Percentiles rank a stretch among this genome's conserved stretches.
Conservation (phyloP, 306 rosid genomes). For the Lagenaria siceraria region DNA sequence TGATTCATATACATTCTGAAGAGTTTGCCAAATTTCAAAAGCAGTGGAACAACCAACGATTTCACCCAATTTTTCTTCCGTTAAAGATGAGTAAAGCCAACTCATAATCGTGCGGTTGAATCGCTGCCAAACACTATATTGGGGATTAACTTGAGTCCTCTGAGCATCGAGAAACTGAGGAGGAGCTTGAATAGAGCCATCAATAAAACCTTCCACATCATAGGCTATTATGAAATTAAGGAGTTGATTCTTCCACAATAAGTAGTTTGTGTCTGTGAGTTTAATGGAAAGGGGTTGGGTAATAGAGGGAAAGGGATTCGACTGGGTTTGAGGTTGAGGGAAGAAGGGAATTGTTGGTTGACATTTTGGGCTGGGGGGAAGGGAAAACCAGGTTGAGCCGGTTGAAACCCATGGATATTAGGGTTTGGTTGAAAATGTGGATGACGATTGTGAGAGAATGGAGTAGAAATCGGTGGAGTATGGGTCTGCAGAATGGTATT, state of each 20-base stretch:
- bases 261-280: no score
- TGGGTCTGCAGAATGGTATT: no score
- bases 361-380: no score
- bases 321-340: no score
- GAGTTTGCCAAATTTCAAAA: neutral
- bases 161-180: neutral
- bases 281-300: neutral
- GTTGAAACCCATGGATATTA: no score
- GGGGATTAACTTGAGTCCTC: neutral
- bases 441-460: no score
- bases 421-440: no score
- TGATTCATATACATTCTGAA: neutral
- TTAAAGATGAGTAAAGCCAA: neutral
- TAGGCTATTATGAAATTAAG: no score
- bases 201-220: neutral
- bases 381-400: no score
- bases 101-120: neutral
- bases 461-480: no score
- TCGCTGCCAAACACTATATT: neutral
- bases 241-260: neutral
- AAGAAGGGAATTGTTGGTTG: no score
- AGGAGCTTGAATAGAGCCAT: neutral
- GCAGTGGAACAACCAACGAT: neutral
- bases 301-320: no score
- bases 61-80: neutral